phyloP scores from a whole-genome alignment of 202 grass and related monocot genomes.

The Brachypodium distachyon region DNA sequence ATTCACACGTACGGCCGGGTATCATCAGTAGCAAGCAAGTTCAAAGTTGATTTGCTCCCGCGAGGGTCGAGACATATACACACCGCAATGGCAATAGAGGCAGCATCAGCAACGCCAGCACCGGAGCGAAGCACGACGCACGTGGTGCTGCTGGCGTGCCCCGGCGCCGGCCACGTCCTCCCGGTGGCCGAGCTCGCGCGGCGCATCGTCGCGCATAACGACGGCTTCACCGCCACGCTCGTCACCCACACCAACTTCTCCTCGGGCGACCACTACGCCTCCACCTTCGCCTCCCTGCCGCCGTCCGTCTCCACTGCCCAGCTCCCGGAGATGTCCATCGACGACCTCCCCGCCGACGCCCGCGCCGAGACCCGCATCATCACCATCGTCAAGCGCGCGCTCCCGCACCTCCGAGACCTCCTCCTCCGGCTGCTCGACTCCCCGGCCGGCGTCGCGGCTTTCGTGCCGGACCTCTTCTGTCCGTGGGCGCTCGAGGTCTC shows the following conservation, averaged over 20 bases:
- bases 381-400: neutral
- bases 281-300: constrained; percentile 22
- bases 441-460: constrained; percentile 17
- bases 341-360: constrained; percentile 27
- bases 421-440: constrained; percentile 4
- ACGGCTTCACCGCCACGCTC: constrained; percentile 28
- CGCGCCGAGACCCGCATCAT: neutral
- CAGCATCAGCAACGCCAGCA: neutral
- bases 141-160: constrained; percentile 39
- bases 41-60: too few species aligned
- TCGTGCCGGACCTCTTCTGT: constrained; percentile 33
- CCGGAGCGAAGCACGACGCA: neutral
- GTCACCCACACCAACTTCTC: constrained; percentile 25
- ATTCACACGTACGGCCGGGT: too few species aligned
- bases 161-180: constrained; percentile 48
- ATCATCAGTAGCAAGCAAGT: too few species aligned
- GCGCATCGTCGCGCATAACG: constrained; percentile 1
- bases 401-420: constrained; percentile 8
- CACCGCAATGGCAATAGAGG: neutral
- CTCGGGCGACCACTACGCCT: neutral
- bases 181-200: constrained; percentile 46
- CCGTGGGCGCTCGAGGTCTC: constrained; percentile 14
- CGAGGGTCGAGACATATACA: too few species aligned
- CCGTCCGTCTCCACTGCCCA: constrained; percentile 11
- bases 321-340: constrained; percentile 30